Evolutionary conservation across 495 filamentous ascomycete genomes (phyloP).

Genomic region (Haplographium delicatum): DNA sequence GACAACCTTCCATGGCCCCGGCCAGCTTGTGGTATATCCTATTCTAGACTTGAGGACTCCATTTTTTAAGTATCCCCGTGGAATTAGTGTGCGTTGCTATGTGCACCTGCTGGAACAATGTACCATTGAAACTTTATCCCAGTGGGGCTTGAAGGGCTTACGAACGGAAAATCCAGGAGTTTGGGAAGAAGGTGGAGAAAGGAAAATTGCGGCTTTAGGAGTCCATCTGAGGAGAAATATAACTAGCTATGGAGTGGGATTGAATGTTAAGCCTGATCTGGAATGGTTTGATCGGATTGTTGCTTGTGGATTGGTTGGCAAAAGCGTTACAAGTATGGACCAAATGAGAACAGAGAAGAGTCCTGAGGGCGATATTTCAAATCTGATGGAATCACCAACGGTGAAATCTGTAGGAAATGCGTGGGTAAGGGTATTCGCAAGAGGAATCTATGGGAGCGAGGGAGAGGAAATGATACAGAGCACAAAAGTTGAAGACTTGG

Average conservation of each 20-base stretch:
- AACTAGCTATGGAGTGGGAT: constrained; percentile 76
- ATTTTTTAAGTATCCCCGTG: constrained; percentile 4
- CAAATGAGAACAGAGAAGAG: too few species aligned
- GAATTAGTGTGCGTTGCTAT: constrained; percentile 55
- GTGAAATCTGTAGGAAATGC: neutral
- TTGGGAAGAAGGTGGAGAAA: constrained; percentile 54
- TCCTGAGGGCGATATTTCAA: neutral
- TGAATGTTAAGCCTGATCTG: constrained; percentile 72
- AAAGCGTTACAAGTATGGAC: constrained; percentile 62
- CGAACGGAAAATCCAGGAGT: constrained; percentile 80
- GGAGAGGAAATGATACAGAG: too few species aligned
- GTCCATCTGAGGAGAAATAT: constrained; percentile 83
- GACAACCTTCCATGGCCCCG: constrained; percentile 93
- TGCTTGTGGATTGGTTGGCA: constrained; percentile 79
- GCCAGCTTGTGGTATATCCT: constrained; percentile 86
- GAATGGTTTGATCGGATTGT: constrained; percentile 74
- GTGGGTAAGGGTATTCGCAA: neutral
- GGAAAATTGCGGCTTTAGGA: constrained; percentile 84
- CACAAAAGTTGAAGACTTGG: too few species aligned
- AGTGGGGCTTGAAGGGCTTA: constrained; percentile 51
- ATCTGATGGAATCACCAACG: neutral
- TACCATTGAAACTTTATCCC: constrained; percentile 56
- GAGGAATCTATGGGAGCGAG: neutral
- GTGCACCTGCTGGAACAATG: constrained; percentile 70
- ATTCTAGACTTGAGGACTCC: constrained; percentile 54